phyloP scores from a whole-genome alignment of 106 monocot genomes.

The Allium sativum region DNA sequence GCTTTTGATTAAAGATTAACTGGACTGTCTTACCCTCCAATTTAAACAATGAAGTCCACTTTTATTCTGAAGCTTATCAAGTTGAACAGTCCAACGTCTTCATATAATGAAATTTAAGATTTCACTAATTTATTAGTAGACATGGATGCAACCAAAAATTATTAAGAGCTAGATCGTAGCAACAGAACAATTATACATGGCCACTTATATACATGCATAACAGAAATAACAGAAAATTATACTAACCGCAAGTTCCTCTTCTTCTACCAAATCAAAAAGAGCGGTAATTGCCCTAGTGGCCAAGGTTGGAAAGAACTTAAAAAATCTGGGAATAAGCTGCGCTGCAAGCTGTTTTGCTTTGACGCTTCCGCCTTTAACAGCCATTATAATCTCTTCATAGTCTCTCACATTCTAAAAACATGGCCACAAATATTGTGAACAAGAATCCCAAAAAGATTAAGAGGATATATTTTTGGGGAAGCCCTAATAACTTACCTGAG shows the following conservation, averaged over 20 bases:
- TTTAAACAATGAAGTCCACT: no score
- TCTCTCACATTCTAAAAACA: constrained; percentile 55
- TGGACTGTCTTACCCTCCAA: no score
- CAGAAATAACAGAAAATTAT: not conserved
- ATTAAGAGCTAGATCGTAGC: no score
- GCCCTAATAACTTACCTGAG: constrained; percentile 36
- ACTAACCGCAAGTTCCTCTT: constrained; percentile 73
- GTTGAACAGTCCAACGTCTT: no score
- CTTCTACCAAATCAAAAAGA: constrained; percentile 82
- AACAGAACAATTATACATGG: no score
- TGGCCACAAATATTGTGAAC: constrained; percentile 6
- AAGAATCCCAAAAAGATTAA: constrained; percentile 6
- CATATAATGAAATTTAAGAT: no score
- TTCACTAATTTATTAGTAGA: no score
- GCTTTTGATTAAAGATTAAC: no score
- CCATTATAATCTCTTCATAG: constrained; percentile 77
- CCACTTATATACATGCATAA: no score
- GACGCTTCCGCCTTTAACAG: constrained; percentile 60
- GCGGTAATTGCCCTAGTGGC: constrained; percentile 53
- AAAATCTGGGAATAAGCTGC: constrained; percentile 94
- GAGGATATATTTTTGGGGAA: not conserved
- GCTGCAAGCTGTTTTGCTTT: constrained; percentile 98
- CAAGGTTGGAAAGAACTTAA: constrained; percentile 74
- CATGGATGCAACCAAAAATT: no score
- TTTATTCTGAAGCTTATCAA: no score